Percentiles rank a stretch among this genome's conserved stretches.
Evolutionary conservation across 306 rosid species (phyloP).

Genomic region (Vigna radiata): DNA sequence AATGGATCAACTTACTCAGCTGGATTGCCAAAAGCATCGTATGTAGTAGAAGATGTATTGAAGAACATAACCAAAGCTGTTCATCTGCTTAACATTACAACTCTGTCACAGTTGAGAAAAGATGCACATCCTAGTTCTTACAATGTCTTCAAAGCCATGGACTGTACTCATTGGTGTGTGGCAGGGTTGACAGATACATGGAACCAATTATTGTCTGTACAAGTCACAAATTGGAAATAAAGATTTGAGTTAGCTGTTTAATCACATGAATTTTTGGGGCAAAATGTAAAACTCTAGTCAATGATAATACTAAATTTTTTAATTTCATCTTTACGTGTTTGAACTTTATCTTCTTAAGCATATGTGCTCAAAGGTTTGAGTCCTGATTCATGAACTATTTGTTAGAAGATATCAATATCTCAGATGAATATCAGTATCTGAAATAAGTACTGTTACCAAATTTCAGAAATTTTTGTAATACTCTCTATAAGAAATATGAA

Average conservation of each 20-base stretch:
- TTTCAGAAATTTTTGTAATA: too few species aligned
- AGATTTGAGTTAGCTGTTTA: neutral
- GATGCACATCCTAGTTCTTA: constrained; percentile 71
- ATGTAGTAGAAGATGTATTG: constrained; percentile 54
- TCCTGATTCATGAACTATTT: too few species aligned
- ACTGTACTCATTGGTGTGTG: constrained; percentile 83
- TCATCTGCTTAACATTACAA: constrained; percentile 67
- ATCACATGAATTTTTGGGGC: neutral
- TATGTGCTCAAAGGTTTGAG: too few species aligned
- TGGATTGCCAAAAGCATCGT: constrained; percentile 56
- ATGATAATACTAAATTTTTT: neutral
- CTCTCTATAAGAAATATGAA: too few species aligned
- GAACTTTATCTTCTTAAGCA: too few species aligned
- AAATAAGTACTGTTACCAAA: too few species aligned
- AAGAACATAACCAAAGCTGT: constrained; percentile 49
- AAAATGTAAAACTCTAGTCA: neutral
- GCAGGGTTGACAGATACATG: constrained; percentile 78
- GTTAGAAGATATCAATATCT: too few species aligned
- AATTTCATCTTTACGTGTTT: neutral
- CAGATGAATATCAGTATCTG: too few species aligned
- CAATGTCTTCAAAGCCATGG: constrained; percentile 66
- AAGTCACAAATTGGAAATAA: constrained; percentile 12
- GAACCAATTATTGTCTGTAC: constrained; percentile 59
- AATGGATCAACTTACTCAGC: constrained; percentile 55
- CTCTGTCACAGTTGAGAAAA: constrained; percentile 74